A percentile compares a stretch with the other conserved stretches of the same genome.
These are phyloP conservation scores for Solanum clarkiae DNA, from an alignment of 257 asterid genomes.

Conservation along the genomic window DNA sequence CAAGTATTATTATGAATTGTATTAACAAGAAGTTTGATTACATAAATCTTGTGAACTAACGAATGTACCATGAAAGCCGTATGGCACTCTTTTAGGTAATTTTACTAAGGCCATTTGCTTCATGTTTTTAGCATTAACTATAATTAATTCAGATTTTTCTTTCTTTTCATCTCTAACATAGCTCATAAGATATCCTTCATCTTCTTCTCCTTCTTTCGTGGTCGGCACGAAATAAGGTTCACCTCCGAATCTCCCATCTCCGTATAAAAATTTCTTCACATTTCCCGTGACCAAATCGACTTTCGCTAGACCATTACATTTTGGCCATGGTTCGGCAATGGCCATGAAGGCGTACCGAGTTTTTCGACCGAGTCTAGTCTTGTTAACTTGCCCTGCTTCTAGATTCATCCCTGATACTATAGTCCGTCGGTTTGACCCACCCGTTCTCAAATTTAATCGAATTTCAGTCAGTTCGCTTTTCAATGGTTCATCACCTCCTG, in stretches of 20 bases:
- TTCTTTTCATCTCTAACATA: conserved; percentile 38
- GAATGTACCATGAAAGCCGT: conserved; percentile 66
- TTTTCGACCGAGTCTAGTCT: conserved; percentile 19
- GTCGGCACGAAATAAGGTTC: conserved; percentile 33
- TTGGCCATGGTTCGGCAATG: conserved; percentile 63
- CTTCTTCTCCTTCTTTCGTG: conserved; percentile 10
- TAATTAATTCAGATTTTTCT: conserved; percentile 27
- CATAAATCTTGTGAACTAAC: conserved; percentile 30
- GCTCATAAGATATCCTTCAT: conserved; percentile 33
- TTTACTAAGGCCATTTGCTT: conserved; percentile 27
- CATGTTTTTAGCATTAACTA: conserved; percentile 41
- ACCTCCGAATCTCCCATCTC: conserved; percentile 30
- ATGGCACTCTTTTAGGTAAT: conserved; percentile 48
- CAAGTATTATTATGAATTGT: background rate
- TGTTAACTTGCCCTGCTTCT: conserved; percentile 47
- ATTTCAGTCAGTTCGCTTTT: conserved; percentile 26
- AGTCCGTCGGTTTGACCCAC: conserved; percentile 16
- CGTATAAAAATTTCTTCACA: conserved; percentile 25
- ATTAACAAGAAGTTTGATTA: conserved; percentile 8
- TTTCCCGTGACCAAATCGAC: conserved; percentile 34
- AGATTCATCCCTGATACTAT: conserved; percentile 30
- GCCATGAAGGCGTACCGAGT: conserved; percentile 36
- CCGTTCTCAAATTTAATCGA: conserved; percentile 19
- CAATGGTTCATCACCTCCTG: background rate
- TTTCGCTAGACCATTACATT: conserved; percentile 45